Conservation (phyloP, 192 early-diverging fungal species). For the Blastocladiella britannica region DNA sequence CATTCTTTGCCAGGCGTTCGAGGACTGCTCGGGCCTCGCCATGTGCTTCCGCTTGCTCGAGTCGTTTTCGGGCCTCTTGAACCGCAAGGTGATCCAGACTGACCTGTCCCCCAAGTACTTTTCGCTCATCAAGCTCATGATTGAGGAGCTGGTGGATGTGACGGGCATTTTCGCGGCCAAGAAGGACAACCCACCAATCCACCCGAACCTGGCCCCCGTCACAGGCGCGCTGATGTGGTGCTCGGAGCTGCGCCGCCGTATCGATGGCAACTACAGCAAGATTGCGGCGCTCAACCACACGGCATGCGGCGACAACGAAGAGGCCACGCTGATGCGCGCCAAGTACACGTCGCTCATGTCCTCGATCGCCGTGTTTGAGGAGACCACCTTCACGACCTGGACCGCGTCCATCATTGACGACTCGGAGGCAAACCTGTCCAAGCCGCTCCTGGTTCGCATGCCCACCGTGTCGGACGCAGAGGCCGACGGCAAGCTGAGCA, state of each 20-base stretch:
- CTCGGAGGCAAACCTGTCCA: constrained; percentile 35
- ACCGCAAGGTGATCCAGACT: constrained; percentile 24
- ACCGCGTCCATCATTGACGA: constrained; percentile 33
- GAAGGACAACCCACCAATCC: constrained; percentile 33
- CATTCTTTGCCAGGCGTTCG: constrained; percentile 37
- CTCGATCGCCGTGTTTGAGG: constrained; percentile 29
- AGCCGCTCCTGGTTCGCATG: constrained; percentile 23
- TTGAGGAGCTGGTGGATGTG: constrained; percentile 33
- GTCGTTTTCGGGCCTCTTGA: constrained; percentile 34
- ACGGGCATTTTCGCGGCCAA: constrained; percentile 23
- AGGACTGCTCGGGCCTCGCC: constrained; percentile 35
- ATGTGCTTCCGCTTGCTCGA: constrained; percentile 37
- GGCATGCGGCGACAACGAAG: constrained; percentile 31
- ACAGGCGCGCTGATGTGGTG: constrained; percentile 38
- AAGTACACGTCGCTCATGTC: constrained; percentile 27
- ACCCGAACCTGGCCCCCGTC: constrained; percentile 46
- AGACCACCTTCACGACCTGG: constrained; percentile 25
- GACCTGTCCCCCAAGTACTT: constrained; percentile 44
- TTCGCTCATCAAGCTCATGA: constrained; percentile 26
- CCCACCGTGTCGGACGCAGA: not conserved
- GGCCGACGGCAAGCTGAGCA: constrained; percentile 4
- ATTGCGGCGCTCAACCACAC: constrained; percentile 36
- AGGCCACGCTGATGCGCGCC: constrained; percentile 22
- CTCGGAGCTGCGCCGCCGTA: constrained; percentile 37
- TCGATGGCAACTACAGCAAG: constrained; percentile 36